Percentiles rank a stretch among this genome's conserved stretches.
phyloP scores from a whole-genome alignment of 1,284 basidiomycete species.

The Rhodotorula sp. region DNA sequence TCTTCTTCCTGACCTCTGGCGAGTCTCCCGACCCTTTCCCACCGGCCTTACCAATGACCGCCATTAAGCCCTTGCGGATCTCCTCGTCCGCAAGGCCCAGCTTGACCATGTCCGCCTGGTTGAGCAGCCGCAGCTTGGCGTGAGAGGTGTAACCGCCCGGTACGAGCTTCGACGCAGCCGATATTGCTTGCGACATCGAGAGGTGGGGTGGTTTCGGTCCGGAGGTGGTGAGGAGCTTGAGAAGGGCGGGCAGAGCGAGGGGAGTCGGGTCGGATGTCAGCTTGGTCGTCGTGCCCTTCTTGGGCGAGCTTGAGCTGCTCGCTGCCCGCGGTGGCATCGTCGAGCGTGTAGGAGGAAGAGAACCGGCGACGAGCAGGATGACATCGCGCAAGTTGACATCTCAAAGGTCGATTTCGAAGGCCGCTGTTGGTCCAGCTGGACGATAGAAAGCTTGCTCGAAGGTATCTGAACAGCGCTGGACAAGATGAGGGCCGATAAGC shows the following conservation, averaged over 20 bases:
- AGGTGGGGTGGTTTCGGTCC: constrained; percentile 47
- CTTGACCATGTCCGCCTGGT: constrained; percentile 21
- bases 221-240: constrained; percentile 29
- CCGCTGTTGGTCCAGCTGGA: no score
- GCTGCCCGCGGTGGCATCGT: not conserved
- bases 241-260: constrained; percentile 26
- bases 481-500: no score
- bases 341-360: not conserved
- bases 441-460: not conserved
- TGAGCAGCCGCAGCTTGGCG: constrained; percentile 33
- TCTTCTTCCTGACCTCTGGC: constrained; percentile 44
- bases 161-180: constrained; percentile 71
- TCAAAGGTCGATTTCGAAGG: not conserved
- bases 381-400: not conserved
- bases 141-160: constrained; percentile 43
- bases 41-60: constrained; percentile 40
- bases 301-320: not conserved
- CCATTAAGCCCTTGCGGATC: constrained; percentile 17
- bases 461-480: not conserved
- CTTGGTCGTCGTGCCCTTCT: constrained; percentile 6
- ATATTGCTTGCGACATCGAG: constrained; percentile 70
- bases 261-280: constrained; percentile 8
- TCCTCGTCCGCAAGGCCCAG: constrained; percentile 45
- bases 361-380: not conserved
- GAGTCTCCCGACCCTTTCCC: constrained; percentile 53